A percentile compares a stretch with the other conserved stretches of the same genome.
These are phyloP conservation scores for Scedosporium boydii DNA, from an alignment of 2,329 filamentous ascomycete species.

Conservation along the genomic window DNA sequence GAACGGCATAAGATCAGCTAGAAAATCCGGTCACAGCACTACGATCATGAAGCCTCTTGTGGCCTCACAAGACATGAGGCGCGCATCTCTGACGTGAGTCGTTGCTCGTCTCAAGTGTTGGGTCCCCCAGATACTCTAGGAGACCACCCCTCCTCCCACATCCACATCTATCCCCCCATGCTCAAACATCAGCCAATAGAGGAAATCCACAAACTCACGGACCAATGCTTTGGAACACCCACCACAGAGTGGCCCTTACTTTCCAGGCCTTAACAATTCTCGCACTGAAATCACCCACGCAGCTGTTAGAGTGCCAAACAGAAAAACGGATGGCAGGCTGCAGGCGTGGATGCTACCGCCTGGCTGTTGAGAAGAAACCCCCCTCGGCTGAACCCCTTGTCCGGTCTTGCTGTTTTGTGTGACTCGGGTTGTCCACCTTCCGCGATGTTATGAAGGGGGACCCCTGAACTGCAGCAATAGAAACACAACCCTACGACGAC, in stretches of 20 bases:
- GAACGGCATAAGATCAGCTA: constrained; percentile 7
- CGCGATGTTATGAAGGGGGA: background rate
- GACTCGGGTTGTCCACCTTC: background rate
- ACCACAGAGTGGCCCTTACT: background rate
- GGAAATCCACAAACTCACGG: background rate
- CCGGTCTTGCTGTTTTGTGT: constrained; percentile 2
- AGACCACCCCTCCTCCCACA: background rate
- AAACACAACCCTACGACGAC: background rate
- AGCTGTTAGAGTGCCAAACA: background rate
- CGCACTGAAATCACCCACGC: background rate
- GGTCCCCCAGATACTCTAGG: background rate
- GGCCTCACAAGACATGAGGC: constrained; percentile 1
- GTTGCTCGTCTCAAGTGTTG: constrained; percentile 7
- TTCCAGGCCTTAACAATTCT: background rate
- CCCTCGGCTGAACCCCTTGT: constrained; percentile 1
- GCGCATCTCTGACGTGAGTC: constrained; percentile 2
- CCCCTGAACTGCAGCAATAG: background rate
- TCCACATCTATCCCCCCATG: background rate
- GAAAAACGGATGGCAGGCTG: background rate
- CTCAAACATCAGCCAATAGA: background rate
- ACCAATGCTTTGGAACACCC: background rate
- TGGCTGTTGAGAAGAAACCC: background rate
- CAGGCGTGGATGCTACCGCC: background rate
- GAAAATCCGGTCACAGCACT: constrained; percentile 7
- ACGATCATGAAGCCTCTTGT: constrained; percentile 1